Evolutionary conservation across 345 rosid genomes (phyloP).

Genomic region (Brassica nigra): DNA sequence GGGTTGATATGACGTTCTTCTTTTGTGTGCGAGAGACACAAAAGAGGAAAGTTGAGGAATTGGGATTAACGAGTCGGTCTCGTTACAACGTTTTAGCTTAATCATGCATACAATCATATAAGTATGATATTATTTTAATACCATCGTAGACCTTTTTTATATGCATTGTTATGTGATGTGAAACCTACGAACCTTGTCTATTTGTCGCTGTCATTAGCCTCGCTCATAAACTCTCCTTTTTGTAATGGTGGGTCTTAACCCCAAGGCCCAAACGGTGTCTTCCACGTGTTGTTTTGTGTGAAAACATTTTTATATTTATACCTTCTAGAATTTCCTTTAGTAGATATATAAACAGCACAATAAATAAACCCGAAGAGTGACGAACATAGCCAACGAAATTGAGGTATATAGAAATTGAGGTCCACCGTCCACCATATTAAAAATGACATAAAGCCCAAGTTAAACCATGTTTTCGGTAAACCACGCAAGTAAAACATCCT

Average conservation of each 20-base stretch:
- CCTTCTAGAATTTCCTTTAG: conserved; percentile 11
- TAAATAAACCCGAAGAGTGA: background rate
- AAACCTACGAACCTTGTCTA: conserved; percentile 12
- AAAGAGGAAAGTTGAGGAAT: conserved; percentile 3
- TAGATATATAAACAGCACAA: background rate
- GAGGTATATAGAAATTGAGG: background rate
- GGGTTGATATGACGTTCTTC: background rate
- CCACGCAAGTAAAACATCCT: background rate
- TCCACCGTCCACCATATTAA: background rate
- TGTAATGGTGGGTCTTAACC: conserved; percentile 7
- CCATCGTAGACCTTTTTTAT: background rate
- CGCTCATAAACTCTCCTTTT: background rate
- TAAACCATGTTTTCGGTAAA: background rate
- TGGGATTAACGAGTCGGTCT: conserved; percentile 14
- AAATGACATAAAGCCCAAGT: background rate
- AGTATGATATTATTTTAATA: background rate
- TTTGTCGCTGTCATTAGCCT: conserved; percentile 20
- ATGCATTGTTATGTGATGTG: conserved; percentile 5
- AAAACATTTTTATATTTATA: conserved; percentile 1
- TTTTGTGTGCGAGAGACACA: background rate
- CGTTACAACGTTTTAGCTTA: conserved; percentile 14
- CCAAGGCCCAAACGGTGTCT: background rate
- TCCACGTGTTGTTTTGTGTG: conserved; percentile 1
- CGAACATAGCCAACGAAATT: background rate
- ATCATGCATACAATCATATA: conserved; percentile 29